Percentiles rank a stretch among this genome's conserved stretches.
These are phyloP conservation scores for Globisporangium perplexum DNA, from an alignment of 352 stramenopile species.

Conservation along the genomic window DNA sequence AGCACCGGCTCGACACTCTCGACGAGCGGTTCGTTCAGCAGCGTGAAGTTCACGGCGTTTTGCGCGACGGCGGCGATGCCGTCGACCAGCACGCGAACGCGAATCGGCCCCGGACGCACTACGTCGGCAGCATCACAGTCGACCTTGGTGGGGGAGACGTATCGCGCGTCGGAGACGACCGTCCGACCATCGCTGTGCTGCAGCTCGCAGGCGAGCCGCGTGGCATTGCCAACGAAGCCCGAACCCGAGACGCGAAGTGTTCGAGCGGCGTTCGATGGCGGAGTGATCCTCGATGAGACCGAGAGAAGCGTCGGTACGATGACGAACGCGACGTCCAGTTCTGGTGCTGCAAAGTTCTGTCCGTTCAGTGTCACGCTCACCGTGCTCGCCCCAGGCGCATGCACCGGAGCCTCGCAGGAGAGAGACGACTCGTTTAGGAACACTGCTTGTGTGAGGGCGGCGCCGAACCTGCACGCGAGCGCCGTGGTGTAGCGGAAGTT, in stretches of 20 bases:
- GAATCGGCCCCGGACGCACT: conserved; percentile 8
- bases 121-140: conserved; percentile 18
- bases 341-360: conserved; percentile 39
- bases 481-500: conserved; percentile 48
- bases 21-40: conserved; percentile 23
- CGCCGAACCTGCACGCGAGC: conserved; percentile 54
- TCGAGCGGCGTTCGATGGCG: conserved; percentile 21
- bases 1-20: conserved; percentile 40
- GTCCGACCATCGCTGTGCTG: conserved; percentile 3
- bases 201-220: conserved; percentile 26
- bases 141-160: conserved; percentile 17
- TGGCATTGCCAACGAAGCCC: conserved; percentile 16
- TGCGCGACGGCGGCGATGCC: conserved; percentile 16
- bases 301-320: conserved; percentile 37
- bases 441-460: conserved; percentile 26
- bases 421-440: conserved; percentile 60
- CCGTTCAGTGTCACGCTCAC: conserved; percentile 66
- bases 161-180: not conserved
- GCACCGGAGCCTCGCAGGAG: conserved; percentile 46
- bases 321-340: conserved; percentile 38
- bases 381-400: conserved; percentile 17
- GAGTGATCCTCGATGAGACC: conserved; percentile 28
- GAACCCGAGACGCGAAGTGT: conserved; percentile 26
- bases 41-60: conserved; percentile 27
- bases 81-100: conserved; percentile 24